A percentile compares a stretch with the other conserved stretches of the same genome.
phyloP scores from a whole-genome alignment of 2,329 filamentous ascomycete genomes.

The Fusarium tricinctum region DNA sequence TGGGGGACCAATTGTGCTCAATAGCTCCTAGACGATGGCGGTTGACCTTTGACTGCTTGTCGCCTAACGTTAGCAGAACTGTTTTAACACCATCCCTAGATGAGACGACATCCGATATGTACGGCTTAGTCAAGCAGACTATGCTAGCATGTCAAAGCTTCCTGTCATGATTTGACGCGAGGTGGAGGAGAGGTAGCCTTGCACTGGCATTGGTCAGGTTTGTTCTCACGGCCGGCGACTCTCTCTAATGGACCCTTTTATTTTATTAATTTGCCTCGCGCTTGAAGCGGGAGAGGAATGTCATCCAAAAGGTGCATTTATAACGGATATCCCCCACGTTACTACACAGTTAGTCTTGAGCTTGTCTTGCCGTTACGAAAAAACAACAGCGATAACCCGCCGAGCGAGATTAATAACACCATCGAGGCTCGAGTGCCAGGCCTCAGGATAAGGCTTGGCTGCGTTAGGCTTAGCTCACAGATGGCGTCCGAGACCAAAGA shows the following conservation, averaged over 20 bases:
- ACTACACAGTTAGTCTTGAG: constrained; percentile 9
- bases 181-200: constrained; percentile 5
- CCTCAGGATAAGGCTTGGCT: constrained; percentile 26
- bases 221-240: not conserved
- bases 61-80: constrained; percentile 6
- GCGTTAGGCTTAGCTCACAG: constrained; percentile 6
- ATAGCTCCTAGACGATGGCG: constrained; percentile 35
- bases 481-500: constrained; percentile 17
- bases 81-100: constrained; percentile 36
- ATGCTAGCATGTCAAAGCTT: constrained; percentile 31
- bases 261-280: not conserved
- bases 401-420: constrained; percentile 19
- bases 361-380: constrained; percentile 9
- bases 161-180: constrained; percentile 26
- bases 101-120: constrained; percentile 24
- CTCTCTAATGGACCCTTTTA: not conserved
- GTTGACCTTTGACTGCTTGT: constrained; percentile 27
- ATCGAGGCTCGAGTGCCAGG: not conserved
- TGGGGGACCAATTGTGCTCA: constrained; percentile 1
- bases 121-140: constrained; percentile 29
- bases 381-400: constrained; percentile 4
- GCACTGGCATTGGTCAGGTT: constrained; percentile 22
- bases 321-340: constrained; percentile 2
- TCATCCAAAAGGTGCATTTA: not conserved
- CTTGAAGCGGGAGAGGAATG: constrained; percentile 5